Conservation (phyloP, 768 basidiomycete species). For the Lactarius sp. region DNA sequence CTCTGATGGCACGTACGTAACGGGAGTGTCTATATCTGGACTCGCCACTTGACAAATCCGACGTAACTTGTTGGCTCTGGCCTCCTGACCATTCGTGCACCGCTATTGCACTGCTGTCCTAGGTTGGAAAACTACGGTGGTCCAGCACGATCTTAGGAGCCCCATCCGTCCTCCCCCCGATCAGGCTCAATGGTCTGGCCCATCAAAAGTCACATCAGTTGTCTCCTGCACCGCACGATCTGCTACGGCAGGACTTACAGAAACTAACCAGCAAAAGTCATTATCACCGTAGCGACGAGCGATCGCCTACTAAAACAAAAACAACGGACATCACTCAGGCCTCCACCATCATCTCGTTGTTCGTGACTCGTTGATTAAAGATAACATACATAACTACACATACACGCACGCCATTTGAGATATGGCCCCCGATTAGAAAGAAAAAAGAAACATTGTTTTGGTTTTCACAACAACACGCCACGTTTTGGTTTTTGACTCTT, state of each 20-base stretch:
- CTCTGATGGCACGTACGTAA: background rate
- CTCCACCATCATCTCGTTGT: background rate
- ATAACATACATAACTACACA: constrained; percentile 8
- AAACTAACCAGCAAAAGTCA: constrained; percentile 11
- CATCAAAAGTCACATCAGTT: constrained; percentile 18
- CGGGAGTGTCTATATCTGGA: background rate
- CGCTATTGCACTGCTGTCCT: constrained; percentile 12
- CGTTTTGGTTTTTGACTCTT: constrained; percentile 13
- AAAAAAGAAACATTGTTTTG: background rate
- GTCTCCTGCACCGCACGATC: constrained; percentile 14
- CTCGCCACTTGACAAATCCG: constrained; percentile 10
- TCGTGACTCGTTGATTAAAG: background rate
- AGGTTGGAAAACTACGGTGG: background rate
- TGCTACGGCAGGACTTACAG: background rate
- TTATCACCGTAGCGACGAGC: background rate
- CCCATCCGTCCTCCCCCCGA: background rate
- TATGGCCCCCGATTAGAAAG: background rate
- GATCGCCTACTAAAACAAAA: background rate
- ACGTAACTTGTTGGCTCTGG: background rate
- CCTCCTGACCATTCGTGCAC: background rate
- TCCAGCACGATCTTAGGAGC: background rate
- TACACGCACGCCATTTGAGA: no score
- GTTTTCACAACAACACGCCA: background rate
- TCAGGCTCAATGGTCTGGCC: background rate
- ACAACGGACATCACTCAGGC: background rate